Evolutionary conservation across 805 yeast species (phyloP), one percentile per base, ranked within the genome.

Genomic region (Lachancea thermotolerans): DNA sequence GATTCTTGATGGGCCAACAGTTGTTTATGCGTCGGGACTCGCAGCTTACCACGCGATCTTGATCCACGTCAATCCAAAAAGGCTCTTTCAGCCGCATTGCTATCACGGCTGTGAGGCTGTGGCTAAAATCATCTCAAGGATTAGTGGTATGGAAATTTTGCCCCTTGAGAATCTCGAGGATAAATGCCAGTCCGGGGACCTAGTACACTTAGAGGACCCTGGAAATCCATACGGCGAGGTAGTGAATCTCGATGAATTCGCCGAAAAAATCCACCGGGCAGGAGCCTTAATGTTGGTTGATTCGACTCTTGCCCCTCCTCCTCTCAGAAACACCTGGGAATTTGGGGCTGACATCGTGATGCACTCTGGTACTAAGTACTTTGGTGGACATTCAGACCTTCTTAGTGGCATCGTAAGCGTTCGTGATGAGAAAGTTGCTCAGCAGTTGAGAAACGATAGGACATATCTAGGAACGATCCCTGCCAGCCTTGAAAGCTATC

Each of bases 311-410:
- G 97, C 96, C 9, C 96, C 97, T 16, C 95, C 95, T 11, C 96
- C 96, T 14, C 66, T 89, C 46, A 84, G 79, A 55, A 77, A 87
- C 49, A 91, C 95, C 4, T 87, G 88, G 66, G 72, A 73, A 34
- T 82, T 77, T 56, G 96, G 91, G 39, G 96, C 84, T 28, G 97
- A 91, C 63, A 67, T 88, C 52, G 80, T 91, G n/a, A 70, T 91
- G 77, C 96, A 90, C 64, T 87, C 96, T 1, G 96, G 89, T 1
- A 90, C 96, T 0, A 90, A 90, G 62, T 91, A 83, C 66, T 83
- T 88, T 58, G 96, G 95, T 34, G 97, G 98, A n/a, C 96, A 90
- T 65, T 85, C 95, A 6, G 97, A 90, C 62, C 68, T 89, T 36
- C 69, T 90, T 41, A 89, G 95, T 4, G 97, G 98, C 30, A 70